phyloP scores from a whole-genome alignment of 371 early-diverging fungal genomes.

The Catenaria anguillulae region DNA sequence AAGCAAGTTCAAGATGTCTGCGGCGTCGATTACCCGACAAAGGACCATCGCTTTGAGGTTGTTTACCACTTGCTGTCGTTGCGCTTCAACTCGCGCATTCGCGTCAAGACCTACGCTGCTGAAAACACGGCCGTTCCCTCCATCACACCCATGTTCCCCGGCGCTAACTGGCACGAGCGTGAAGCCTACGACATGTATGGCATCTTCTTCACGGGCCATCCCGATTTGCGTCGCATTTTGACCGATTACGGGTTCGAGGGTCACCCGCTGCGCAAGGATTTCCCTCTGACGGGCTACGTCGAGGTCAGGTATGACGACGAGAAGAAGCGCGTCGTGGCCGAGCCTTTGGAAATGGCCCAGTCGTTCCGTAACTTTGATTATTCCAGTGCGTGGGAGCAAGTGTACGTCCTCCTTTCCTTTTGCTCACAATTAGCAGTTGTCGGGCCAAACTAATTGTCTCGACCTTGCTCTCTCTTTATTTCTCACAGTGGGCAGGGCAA shows the following conservation, averaged over 20 bases:
- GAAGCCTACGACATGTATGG: constrained; percentile 98
- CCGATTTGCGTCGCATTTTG: constrained; percentile 90
- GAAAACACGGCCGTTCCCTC: no score
- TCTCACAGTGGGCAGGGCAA: background rate
- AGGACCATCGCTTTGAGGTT: constrained; percentile 86
- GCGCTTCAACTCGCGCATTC: constrained; percentile 80
- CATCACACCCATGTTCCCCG: constrained; percentile 48
- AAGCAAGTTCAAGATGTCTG: constrained; percentile 77
- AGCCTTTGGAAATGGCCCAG: constrained; percentile 90
- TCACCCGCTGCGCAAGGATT: constrained; percentile 93
- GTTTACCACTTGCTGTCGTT: constrained; percentile 84
- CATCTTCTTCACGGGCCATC: constrained; percentile 86
- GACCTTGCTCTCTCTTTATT: background rate
- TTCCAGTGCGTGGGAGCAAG: constrained; percentile 75
- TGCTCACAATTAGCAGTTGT: no score
- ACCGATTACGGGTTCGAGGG: constrained; percentile 98
- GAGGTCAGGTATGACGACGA: constrained; percentile 95
- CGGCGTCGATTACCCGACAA: constrained; percentile 81
- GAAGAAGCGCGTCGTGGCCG: constrained; percentile 91
- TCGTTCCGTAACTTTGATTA: constrained; percentile 91
- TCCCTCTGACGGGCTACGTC: constrained; percentile 90
- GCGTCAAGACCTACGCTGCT: constrained; percentile 95
- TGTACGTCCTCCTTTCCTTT: background rate
- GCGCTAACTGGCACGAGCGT: constrained; percentile 95
- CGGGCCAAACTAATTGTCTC: background rate